phyloP scores from a whole-genome alignment of 176 grass and related monocot genomes.

The Oryza longistaminata region DNA sequence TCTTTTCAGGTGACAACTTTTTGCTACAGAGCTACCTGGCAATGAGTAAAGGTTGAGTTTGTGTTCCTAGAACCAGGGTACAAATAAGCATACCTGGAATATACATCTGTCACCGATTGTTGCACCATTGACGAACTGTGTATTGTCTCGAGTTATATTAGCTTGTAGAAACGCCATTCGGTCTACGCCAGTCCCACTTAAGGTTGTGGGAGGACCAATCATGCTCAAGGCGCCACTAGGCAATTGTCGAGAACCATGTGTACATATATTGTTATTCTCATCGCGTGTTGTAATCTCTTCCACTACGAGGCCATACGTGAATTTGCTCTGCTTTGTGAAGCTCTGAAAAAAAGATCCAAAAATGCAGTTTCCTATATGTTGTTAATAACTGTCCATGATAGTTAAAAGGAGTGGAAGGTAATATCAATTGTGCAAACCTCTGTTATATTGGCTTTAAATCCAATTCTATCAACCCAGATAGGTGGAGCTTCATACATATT shows the following conservation, averaged over 20 bases:
- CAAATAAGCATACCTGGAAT: constrained; percentile 71
- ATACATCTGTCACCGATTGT: constrained; percentile 81
- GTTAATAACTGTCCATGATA: too few relatives aligned
- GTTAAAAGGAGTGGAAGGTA: not conserved
- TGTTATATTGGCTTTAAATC: constrained; percentile 94
- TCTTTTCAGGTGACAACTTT: too few relatives aligned
- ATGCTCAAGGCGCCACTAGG: constrained; percentile 74
- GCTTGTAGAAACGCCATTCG: constrained; percentile 73
- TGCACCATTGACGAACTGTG: constrained; percentile 79
- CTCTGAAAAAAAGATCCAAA: constrained; percentile 47
- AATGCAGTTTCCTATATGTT: not conserved
- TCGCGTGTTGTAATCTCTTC: constrained; percentile 88
- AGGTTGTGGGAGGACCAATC: constrained; percentile 90
- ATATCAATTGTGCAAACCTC: constrained; percentile 50
- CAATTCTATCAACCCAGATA: constrained; percentile 85
- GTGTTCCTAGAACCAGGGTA: constrained; percentile 12
- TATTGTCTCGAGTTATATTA: constrained; percentile 92
- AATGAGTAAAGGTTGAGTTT: not conserved
- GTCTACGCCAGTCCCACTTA: constrained; percentile 87
- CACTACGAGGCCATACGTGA: constrained; percentile 82
- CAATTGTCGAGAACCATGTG: constrained; percentile 79
- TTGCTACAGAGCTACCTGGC: not conserved
- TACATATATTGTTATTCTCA: constrained; percentile 78
- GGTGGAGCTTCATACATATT: constrained; percentile 81
- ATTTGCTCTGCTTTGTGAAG: constrained; percentile 90